Conservation (phyloP, 2,329 filamentous ascomycete species). For the Byssothecium circinans region DNA sequence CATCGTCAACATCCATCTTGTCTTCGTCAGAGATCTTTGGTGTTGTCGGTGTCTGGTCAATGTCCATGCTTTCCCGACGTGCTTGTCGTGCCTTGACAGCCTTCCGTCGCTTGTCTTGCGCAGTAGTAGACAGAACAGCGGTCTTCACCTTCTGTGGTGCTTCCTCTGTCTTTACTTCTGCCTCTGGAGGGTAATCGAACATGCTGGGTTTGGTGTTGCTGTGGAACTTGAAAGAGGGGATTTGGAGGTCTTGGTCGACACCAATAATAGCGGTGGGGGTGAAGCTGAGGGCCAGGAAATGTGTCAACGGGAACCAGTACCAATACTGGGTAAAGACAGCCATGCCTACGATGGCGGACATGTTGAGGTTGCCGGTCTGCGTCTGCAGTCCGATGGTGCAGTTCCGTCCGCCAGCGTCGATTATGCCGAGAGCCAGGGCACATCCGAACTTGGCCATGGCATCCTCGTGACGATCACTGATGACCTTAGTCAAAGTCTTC, state of each 20-base stretch:
- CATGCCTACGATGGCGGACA: slow-evolving; percentile 97
- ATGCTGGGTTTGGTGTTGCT: slow-evolving; percentile 91
- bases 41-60: slow-evolving; percentile 77
- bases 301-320: slow-evolving; percentile 99
- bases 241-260: slow-evolving; percentile 89
- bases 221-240: slow-evolving; percentile 93
- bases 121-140: slow-evolving; percentile 92
- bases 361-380: slow-evolving; percentile 97
- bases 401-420: slow-evolving; percentile 96
- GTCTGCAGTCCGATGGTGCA: slow-evolving; percentile 98
- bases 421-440: slow-evolving; percentile 90
- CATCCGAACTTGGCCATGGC: slow-evolving; percentile 99
- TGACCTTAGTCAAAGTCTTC: slow-evolving; percentile 91
- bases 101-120: slow-evolving; percentile 91
- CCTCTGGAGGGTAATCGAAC: slow-evolving; percentile 97
- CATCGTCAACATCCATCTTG: slow-evolving; percentile 77
- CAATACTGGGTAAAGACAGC: slow-evolving; percentile 99
- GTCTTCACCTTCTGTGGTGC: slow-evolving; percentile 92
- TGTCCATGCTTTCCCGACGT: slow-evolving; percentile 90
- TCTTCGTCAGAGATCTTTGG: slow-evolving; percentile 69
- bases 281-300: slow-evolving; percentile 95
- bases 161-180: slow-evolving; percentile 92
- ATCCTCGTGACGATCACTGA: slow-evolving; percentile 93
- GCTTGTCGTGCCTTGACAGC: slow-evolving; percentile 92
- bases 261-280: slow-evolving; percentile 96